Evolutionary conservation across 352 stramenopile species (phyloP).

Genomic region (Pythium rishiriense): DNA sequence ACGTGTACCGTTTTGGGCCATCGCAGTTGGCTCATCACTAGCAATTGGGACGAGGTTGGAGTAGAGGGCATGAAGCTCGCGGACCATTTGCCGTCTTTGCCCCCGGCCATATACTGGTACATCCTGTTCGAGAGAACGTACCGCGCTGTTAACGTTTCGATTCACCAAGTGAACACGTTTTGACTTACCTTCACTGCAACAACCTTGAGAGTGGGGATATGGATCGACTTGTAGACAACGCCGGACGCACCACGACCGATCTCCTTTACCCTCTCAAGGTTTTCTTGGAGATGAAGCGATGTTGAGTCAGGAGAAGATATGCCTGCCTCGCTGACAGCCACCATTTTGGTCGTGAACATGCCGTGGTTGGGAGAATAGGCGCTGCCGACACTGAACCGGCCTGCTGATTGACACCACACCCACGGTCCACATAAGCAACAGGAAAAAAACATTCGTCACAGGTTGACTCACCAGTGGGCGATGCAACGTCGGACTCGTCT

Average conservation of each 20-base stretch:
- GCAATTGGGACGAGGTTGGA: slow-evolving; percentile 86
- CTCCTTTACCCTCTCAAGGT: slow-evolving; percentile 77
- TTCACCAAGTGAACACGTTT: background rate
- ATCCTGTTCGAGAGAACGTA: slow-evolving; percentile 38
- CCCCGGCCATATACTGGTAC: slow-evolving; percentile 83
- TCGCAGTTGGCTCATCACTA: slow-evolving; percentile 33
- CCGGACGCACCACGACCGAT: slow-evolving; percentile 80
- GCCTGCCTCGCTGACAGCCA: slow-evolving; percentile 80
- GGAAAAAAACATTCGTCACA: background rate
- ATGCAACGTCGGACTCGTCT: slow-evolving; percentile 65
- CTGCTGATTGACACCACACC: slow-evolving; percentile 35
- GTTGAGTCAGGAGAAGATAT: slow-evolving; percentile 81
- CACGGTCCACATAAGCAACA: background rate
- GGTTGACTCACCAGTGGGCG: slow-evolving; percentile 50
- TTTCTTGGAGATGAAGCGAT: slow-evolving; percentile 82
- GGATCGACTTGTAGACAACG: slow-evolving; percentile 89
- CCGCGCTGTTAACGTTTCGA: background rate
- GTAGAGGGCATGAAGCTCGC: slow-evolving; percentile 88
- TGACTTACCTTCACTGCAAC: slow-evolving; percentile 82
- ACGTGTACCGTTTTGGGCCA: background rate
- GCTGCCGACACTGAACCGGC: slow-evolving; percentile 69
- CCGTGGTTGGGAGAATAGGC: slow-evolving; percentile 86
- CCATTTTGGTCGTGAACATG: slow-evolving; percentile 85
- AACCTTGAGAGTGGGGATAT: slow-evolving; percentile 89
- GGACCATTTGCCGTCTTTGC: slow-evolving; percentile 88